These are phyloP conservation scores for Tephrocybe sp. DNA, from an alignment of 768 basidiomycete genomes.

Conservation along the genomic window DNA sequence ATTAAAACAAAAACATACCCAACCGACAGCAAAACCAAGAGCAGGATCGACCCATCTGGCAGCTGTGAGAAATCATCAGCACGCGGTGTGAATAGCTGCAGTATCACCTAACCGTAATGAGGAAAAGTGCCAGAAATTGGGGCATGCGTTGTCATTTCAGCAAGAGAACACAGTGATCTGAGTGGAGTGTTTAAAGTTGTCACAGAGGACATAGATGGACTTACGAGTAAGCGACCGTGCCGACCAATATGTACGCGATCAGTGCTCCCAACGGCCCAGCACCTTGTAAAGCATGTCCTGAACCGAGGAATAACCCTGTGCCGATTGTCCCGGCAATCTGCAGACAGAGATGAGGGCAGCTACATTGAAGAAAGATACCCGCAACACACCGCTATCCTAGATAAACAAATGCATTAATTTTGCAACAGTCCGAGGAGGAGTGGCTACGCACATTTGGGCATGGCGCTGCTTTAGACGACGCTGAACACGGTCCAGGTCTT, in stretches of 20 bases:
- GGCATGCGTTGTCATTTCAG: slow-evolving; percentile 80
- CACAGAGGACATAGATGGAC: slow-evolving; percentile 20
- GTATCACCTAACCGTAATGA: slow-evolving; percentile 49
- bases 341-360: background rate
- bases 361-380: background rate
- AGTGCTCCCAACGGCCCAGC: slow-evolving; percentile 72
- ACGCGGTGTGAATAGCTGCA: no score
- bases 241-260: slow-evolving; percentile 63
- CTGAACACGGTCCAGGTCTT: slow-evolving; percentile 70
- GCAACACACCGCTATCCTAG: slow-evolving; percentile 61
- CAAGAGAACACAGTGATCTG: slow-evolving; percentile 64
- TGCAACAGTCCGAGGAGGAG: background rate
- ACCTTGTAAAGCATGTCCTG: slow-evolving; percentile 55
- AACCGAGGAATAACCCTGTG: slow-evolving; percentile 74
- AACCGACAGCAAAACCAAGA: slow-evolving; percentile 57
- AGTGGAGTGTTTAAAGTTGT: background rate
- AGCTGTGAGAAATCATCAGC: slow-evolving; percentile 28
- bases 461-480: slow-evolving; percentile 74
- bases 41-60: slow-evolving; percentile 60
- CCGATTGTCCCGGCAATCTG: slow-evolving; percentile 77
- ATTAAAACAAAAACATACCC: slow-evolving; percentile 33
- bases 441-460: slow-evolving; percentile 65
- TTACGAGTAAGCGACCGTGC: slow-evolving; percentile 64
- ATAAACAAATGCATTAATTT: background rate
- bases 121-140: slow-evolving; percentile 80